phyloP scores from a whole-genome alignment of 352 stramenopile genomes.

The Globisporangium parvum region DNA sequence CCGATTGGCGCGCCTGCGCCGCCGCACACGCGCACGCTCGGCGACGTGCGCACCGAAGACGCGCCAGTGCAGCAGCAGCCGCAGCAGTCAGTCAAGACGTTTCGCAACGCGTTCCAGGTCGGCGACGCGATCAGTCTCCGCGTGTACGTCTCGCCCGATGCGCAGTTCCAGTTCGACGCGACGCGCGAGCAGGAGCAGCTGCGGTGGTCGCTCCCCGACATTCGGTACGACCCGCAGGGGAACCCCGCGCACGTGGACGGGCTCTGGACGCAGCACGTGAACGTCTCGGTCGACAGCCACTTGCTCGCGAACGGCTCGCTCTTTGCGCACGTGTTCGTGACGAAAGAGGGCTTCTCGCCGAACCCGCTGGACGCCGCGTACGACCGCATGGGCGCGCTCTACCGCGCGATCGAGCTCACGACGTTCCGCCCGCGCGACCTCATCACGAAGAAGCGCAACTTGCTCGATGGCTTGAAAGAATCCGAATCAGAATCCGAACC shows the following conservation, averaged over 20 bases:
- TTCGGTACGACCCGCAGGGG: constrained; percentile 41
- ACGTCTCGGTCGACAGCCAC: constrained; percentile 68
- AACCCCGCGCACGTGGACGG: constrained; percentile 48
- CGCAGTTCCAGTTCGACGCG: constrained; percentile 43
- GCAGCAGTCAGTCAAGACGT: constrained; percentile 11
- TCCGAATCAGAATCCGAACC: constrained; percentile 3
- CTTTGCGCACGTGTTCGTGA: constrained; percentile 84
- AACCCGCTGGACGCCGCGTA: constrained; percentile 61
- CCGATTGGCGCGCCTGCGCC: constrained; percentile 6
- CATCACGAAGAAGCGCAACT: constrained; percentile 71
- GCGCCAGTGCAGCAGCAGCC: neutral
- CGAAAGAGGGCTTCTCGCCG: constrained; percentile 59
- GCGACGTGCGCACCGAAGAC: neutral
- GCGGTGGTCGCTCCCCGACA: constrained; percentile 46
- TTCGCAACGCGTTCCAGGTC: constrained; percentile 53
- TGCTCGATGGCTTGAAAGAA: constrained; percentile 26
- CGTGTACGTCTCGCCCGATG: constrained; percentile 57
- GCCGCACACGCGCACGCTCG: neutral
- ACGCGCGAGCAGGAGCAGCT: constrained; percentile 50
- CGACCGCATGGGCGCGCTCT: constrained; percentile 42
- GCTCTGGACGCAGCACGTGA: constrained; percentile 41
- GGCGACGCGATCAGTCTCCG: constrained; percentile 48
- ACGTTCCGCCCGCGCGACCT: constrained; percentile 73
- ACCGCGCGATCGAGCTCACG: constrained; percentile 56
- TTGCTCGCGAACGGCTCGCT: constrained; percentile 70